Evolutionary conservation across 345 rosid genomes (phyloP), one percentile per base, ranked within the genome.

Genomic region (Mangifera indica): DNA sequence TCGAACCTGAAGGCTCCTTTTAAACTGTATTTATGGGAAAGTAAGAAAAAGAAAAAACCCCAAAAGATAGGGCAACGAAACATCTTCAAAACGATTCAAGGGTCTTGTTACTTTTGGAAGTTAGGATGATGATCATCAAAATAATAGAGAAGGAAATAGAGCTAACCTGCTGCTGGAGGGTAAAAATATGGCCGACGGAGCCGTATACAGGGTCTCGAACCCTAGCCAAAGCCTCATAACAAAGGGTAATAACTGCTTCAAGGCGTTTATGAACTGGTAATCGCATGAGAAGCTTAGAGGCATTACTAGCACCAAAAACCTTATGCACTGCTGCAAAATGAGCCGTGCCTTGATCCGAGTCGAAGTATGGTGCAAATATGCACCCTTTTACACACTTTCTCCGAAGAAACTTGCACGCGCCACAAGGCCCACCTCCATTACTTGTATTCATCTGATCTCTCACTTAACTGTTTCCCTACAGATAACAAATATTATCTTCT

Each of bases 271-370:
- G 79, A 17, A 77, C 75, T 20, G 97, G 98, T 57, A 91, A 66
- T 34, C 86, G 81, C 22, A 60, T 42, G 75, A 93, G 90, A 61
- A 93, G 83, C 83, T 94, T 92, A 15, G 98, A 85, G 7, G 91
- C 91, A 73, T 94, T 94, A 79, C 97, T 94, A 0, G 97, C 98
- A 9, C 97, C 97, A 72, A 91, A 91, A 22, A 91, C 91, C 79
- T 86, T 91, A 78, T 88, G 98, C n/a, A 91, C 96, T 0, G 94
- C 96, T 2, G 97, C 97, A 64, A 94, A 92, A 60, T 84, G 85
- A 26, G 91, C 54, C 5, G 92, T 78, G 12, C 95, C 97, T 79
- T 94, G 96, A 48, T 93, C 97, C 24, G 97, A 77, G 76, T 90
- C 95, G 67, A 92, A 94, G 53, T 94, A 90, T 1, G 97, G 98